Percentiles rank a stretch among this genome's conserved stretches.
Conservation (phyloP, 2,329 filamentous ascomycete species). For the Podosphaera fusca region DNA sequence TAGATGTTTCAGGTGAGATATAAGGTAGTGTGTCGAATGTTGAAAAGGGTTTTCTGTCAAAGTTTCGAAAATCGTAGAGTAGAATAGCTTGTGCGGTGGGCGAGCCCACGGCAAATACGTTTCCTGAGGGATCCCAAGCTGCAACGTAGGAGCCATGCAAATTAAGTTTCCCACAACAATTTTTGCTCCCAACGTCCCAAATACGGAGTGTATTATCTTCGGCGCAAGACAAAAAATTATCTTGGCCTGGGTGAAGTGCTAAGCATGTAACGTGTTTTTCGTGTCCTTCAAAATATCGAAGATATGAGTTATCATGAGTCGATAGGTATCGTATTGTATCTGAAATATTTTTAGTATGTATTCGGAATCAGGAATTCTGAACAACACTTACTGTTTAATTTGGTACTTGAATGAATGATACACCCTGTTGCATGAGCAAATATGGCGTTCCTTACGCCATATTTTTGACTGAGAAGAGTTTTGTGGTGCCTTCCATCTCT, state of each 20-base stretch:
- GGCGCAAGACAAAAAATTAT: slow-evolving; percentile 80
- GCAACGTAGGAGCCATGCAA: slow-evolving; percentile 62
- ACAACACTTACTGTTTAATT: slow-evolving; percentile 50
- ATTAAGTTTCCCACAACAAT: slow-evolving; percentile 57
- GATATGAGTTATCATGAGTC: slow-evolving; percentile 87
- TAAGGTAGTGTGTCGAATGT: slow-evolving; percentile 48
- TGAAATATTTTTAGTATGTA: slow-evolving; percentile 13
- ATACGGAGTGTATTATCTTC: slow-evolving; percentile 77
- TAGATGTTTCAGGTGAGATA: slow-evolving; percentile 31
- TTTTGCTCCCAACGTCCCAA: slow-evolving; percentile 60
- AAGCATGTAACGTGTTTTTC: slow-evolving; percentile 65
- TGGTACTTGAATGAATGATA: slow-evolving; percentile 89
- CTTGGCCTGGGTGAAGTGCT: slow-evolving; percentile 60
- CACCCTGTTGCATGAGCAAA: slow-evolving; percentile 77
- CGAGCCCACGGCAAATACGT: slow-evolving; percentile 74
- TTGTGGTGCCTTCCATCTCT: slow-evolving; percentile 79
- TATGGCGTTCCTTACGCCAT: slow-evolving; percentile 78
- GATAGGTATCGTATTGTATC: slow-evolving; percentile 70
- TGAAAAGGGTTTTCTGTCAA: slow-evolving; percentile 72
- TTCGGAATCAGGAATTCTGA: background rate
- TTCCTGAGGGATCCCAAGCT: slow-evolving; percentile 79
- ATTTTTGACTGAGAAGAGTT: slow-evolving; percentile 82
- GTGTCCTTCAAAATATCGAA: slow-evolving; percentile 89
- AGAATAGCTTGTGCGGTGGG: slow-evolving; percentile 58
- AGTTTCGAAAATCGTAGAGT: slow-evolving; percentile 84